Percentiles rank a stretch among this genome's conserved stretches.
Conservation (phyloP, 129 eudicot genomes). For the Heracleum sosnowskyi region DNA sequence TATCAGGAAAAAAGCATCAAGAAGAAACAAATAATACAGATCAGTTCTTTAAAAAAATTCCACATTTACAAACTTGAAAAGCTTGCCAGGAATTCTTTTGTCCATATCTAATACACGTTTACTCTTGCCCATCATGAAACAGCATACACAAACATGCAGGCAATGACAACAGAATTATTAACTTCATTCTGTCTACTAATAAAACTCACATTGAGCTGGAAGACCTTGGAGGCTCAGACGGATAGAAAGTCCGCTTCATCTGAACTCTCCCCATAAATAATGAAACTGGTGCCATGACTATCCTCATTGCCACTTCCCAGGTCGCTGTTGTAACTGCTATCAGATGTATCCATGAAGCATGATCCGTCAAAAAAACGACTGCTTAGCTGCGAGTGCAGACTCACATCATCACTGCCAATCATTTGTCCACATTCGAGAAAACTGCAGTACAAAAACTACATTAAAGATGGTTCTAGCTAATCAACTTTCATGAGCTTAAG, state of each 20-base stretch:
- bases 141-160: background rate
- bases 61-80: background rate
- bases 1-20: background rate
- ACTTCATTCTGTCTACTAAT: background rate
- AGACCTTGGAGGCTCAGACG: constrained; percentile 15
- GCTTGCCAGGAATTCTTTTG: background rate
- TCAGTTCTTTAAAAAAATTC: background rate
- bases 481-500: background rate
- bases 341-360: constrained; percentile 37
- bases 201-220: background rate
- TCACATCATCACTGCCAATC: constrained; percentile 41
- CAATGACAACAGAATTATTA: background rate
- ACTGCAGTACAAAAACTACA: constrained; percentile 31
- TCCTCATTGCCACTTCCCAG: constrained; percentile 64
- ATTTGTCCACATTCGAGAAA: constrained; percentile 50
- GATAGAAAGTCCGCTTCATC: constrained; percentile 51
- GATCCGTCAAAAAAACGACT: constrained; percentile 41
- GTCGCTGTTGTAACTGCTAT: constrained; percentile 56
- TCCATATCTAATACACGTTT: background rate
- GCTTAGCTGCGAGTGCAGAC: constrained; percentile 38
- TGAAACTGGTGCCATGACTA: constrained; percentile 25
- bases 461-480: background rate
- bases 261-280: constrained; percentile 52
- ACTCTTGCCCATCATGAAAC: background rate
- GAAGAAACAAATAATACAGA: background rate